phyloP scores from a whole-genome alignment of 768 basidiomycete genomes.

The Tephrocybe sp. region DNA sequence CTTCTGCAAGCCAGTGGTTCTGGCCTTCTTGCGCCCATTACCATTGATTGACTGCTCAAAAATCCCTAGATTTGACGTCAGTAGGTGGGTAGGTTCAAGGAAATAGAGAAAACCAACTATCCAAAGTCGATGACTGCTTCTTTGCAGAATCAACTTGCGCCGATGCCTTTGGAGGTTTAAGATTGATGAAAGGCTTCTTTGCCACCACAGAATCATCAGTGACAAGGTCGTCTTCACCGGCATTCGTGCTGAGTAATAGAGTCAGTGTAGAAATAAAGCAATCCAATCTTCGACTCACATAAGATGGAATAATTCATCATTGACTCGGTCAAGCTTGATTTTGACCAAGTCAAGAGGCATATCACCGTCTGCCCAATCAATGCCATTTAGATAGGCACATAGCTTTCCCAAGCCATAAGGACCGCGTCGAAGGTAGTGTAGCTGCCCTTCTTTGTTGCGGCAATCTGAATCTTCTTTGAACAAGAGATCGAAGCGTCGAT shows the following conservation, averaged over 20 bases:
- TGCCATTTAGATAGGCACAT: not conserved
- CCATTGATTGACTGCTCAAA: not conserved
- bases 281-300: constrained; percentile 1
- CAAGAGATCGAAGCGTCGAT: not conserved
- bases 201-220: not conserved
- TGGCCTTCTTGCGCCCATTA: not conserved
- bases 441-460: not conserved
- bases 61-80: too few species aligned
- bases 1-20: not conserved
- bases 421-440: constrained; percentile 1
- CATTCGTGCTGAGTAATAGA: not conserved
- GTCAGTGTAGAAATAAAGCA: not conserved
- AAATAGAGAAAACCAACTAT: too few species aligned
- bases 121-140: too few species aligned
- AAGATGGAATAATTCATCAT: constrained; percentile 1
- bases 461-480: constrained; percentile 1
- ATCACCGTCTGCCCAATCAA: constrained; percentile 7
- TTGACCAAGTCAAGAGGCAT: constrained; percentile 9
- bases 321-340: constrained; percentile 6
- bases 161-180: too few species aligned
- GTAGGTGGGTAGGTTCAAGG: too few species aligned
- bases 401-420: constrained; percentile 1
- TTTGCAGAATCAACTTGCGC: too few species aligned
- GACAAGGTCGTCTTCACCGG: constrained; percentile 1
- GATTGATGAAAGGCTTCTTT: not conserved